A percentile compares a stretch with the other conserved stretches of the same genome.
Evolutionary conservation across 176 grass and related monocot species (phyloP).

Genomic region (Alloteropsis semialata): DNA sequence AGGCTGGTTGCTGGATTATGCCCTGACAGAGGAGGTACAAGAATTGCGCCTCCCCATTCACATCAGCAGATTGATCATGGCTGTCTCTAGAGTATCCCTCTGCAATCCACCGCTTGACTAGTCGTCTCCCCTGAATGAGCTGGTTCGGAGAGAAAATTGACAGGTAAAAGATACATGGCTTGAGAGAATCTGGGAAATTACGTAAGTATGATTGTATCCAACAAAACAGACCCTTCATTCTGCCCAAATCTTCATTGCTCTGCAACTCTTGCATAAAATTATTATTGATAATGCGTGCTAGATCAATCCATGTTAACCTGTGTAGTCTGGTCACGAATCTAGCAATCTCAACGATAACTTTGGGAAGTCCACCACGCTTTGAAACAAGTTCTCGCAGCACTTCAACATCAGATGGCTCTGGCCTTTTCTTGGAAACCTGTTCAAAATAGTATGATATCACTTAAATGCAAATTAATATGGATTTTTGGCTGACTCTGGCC

Average conservation of each 20-base stretch:
- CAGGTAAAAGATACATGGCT: neutral
- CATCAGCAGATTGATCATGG: no score
- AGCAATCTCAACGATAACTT: neutral
- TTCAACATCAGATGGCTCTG: no score
- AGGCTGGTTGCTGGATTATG: no score
- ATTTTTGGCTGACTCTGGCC: no score
- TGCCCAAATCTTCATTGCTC: neutral
- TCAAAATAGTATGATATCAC: no score
- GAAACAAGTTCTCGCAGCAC: neutral
- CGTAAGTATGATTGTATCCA: neutral
- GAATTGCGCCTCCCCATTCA: no score
- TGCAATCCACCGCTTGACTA: neutral
- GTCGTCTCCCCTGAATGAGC: no score
- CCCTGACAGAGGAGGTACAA: no score
- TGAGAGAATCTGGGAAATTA: neutral
- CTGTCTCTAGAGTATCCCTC: neutral
- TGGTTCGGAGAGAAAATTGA: no score
- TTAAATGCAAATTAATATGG: no score
- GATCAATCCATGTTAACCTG: neutral
- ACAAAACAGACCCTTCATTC: neutral
- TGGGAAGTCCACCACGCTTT: neutral
- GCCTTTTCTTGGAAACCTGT: no score
- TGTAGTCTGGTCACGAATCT: neutral
- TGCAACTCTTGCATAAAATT: neutral
- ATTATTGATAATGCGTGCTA: neutral